A percentile compares a stretch with the other conserved stretches of the same genome.
These are phyloP conservation scores for Panellus pusillus DNA, from an alignment of 768 basidiomycete genomes.

Conservation along the genomic window DNA sequence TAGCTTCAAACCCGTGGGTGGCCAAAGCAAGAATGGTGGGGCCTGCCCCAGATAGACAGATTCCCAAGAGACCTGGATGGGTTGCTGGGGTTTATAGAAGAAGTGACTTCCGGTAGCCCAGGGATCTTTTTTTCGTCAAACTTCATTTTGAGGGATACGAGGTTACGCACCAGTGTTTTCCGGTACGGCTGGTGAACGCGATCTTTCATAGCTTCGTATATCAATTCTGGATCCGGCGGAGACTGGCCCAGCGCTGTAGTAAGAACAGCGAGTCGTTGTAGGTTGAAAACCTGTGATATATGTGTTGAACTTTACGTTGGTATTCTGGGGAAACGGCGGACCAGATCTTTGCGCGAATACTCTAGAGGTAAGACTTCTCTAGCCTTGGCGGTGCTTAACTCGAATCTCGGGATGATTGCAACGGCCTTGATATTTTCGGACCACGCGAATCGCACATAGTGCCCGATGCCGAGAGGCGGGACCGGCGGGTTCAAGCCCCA, in stretches of 20 bases:
- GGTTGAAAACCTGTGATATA: conserved; percentile 84
- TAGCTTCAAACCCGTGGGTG: conserved; percentile 77
- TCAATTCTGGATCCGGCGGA: conserved; percentile 93
- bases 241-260: conserved; percentile 90
- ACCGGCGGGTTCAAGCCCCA: conserved; percentile 90
- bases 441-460: conserved; percentile 91
- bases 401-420: conserved; percentile 93
- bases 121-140: conserved; percentile 65
- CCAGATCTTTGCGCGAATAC: conserved; percentile 91
- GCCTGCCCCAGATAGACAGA: conserved; percentile 96
- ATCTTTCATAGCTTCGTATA: conserved; percentile 99
- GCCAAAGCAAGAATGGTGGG: conserved; percentile 97
- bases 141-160: background rate
- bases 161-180: conserved; percentile 66
- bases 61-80: conserved; percentile 94
- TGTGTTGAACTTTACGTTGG: background rate
- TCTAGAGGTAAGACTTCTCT: conserved; percentile 80
- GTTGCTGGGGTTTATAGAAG: conserved; percentile 81
- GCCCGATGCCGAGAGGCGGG: conserved; percentile 89
- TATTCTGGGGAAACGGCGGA: conserved; percentile 38
- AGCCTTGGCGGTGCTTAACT: conserved; percentile 94
- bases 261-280: conserved; percentile 93
- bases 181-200: conserved; percentile 97
- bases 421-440: conserved; percentile 82
- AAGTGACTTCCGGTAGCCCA: conserved; percentile 90